Base-by-base conservation (phyloP, 1,284 basidiomycete species). In the Anthracocystis panici-leucophaei region DNA sequence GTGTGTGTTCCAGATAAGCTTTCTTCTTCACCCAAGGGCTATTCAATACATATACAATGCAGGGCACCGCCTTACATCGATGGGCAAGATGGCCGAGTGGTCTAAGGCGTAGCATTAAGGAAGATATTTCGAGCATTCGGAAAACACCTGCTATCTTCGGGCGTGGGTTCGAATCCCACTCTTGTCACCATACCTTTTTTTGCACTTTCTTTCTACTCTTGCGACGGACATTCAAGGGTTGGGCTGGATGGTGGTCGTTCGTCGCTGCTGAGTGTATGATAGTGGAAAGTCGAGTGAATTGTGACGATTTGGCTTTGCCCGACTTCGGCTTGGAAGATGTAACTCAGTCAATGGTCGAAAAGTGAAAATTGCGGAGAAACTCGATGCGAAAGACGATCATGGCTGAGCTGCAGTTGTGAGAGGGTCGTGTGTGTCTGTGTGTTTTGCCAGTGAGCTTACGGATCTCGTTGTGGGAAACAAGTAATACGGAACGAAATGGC, bases 131-230 rank as follows among this genome's bases (percentile, higher is more conserved):
- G 61, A 53, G 49, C 41, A 45, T 42, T 49, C 55, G 41, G 59
- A 52, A 50, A 58, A 14, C n/a, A 62, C 51, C 74, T 76, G 74
- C 74, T 76, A 76, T 81, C 79, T 81, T 81, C 79, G 81, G 81
- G 81, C 81, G 81, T 82, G 81, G 81, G 81, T 83, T 83, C 81
- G 81, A 83, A 83, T 83, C 81, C 81, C 81, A 82, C 81, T 80
- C 75, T 82, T 80, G 80, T 82, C 81, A 82, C 59, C 38, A 70
- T 64, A 45, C n/a, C 41, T 66, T 66, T 66, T 65, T n/a, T 31
- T 46, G 48, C 44, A 41, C 48, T 21, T 46, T 35, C 31, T 27
- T 29, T 35, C 1, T 7, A 20, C 11, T 54, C n/a, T 27, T 20
- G 35, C 11, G 35, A 38, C 14, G 12, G 21, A 46, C 8, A 8